Percentiles rank a stretch among this genome's conserved stretches.
Evolutionary conservation across 1,284 basidiomycete species (phyloP).

Genomic region (Tylopilus sp.): DNA sequence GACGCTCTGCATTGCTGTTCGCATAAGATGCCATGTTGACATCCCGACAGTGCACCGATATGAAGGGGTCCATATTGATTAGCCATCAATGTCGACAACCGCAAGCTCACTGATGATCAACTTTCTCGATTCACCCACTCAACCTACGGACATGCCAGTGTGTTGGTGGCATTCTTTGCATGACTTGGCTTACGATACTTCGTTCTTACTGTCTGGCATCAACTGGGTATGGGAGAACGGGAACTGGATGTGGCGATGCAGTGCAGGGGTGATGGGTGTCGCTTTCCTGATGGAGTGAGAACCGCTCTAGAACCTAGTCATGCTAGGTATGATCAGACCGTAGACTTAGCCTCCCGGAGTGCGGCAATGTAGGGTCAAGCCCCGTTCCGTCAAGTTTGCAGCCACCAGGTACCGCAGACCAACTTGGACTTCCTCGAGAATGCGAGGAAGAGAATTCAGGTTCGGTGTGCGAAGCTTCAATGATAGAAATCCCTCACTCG

Average conservation of each 20-base stretch:
- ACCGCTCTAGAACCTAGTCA: background rate
- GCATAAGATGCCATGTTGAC: background rate
- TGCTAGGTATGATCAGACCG: too few relatives aligned
- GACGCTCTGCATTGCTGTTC: constrained; percentile 2
- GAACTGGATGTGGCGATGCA: too few relatives aligned
- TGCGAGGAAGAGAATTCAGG: too few relatives aligned
- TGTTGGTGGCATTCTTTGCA: background rate
- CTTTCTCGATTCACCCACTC: background rate
- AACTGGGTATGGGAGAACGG: too few relatives aligned
- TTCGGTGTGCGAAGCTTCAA: too few relatives aligned
- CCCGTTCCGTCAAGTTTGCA: too few relatives aligned
- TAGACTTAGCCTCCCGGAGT: too few relatives aligned
- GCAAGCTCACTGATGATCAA: background rate
- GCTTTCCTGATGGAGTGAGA: background rate
- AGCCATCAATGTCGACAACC: background rate
- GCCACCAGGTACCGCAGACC: too few relatives aligned
- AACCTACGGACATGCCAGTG: background rate
- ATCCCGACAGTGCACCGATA: background rate
- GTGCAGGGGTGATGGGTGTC: background rate
- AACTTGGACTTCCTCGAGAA: too few relatives aligned
- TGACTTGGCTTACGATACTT: background rate
- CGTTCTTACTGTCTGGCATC: background rate
- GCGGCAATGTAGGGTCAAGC: too few relatives aligned
- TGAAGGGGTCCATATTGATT: background rate
- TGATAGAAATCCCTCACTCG: too few relatives aligned